phyloP scores from a whole-genome alignment of 129 eudicot species.

The Flaveria ramosissima region DNA sequence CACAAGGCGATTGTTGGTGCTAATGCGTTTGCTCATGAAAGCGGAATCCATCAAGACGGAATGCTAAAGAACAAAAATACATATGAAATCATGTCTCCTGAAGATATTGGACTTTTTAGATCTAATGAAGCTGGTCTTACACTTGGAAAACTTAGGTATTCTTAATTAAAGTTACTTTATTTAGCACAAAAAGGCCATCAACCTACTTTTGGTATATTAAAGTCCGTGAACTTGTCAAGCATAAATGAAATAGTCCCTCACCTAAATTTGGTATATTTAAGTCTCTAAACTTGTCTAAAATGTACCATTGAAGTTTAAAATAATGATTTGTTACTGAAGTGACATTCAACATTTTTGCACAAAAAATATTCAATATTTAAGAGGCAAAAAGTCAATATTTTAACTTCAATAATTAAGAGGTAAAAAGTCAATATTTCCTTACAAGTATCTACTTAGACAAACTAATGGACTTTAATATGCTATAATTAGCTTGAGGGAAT shows the following conservation, averaged over 20 bases:
- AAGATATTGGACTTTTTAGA: slow-evolving; percentile 93
- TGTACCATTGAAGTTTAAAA: neutral
- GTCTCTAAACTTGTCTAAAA: neutral
- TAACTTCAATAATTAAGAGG: too few species aligned
- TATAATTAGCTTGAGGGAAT: neutral
- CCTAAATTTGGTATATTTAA: neutral
- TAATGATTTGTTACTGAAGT: neutral
- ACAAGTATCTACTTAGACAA: neutral
- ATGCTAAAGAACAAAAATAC: slow-evolving; percentile 83
- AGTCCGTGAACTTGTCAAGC: neutral
- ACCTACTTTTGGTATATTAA: neutral
- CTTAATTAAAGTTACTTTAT: neutral
- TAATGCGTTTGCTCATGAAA: slow-evolving; percentile 98
- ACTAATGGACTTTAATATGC: neutral
- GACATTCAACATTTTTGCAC: too few species aligned
- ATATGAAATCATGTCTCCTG: slow-evolving; percentile 90
- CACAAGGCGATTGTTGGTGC: slow-evolving; percentile 98
- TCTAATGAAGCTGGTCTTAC: slow-evolving; percentile 85
- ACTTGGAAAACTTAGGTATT: slow-evolving; percentile 95
- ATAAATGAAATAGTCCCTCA: neutral
- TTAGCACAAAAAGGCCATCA: neutral
- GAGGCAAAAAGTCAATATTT: too few species aligned
- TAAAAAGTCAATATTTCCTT: too few species aligned
- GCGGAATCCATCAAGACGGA: slow-evolving; percentile 99
- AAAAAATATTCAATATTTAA: too few species aligned